These are phyloP conservation scores for Mycosphaerelloides madeirae DNA, from an alignment of 2,329 filamentous ascomycete genomes.

Conservation along the genomic window DNA sequence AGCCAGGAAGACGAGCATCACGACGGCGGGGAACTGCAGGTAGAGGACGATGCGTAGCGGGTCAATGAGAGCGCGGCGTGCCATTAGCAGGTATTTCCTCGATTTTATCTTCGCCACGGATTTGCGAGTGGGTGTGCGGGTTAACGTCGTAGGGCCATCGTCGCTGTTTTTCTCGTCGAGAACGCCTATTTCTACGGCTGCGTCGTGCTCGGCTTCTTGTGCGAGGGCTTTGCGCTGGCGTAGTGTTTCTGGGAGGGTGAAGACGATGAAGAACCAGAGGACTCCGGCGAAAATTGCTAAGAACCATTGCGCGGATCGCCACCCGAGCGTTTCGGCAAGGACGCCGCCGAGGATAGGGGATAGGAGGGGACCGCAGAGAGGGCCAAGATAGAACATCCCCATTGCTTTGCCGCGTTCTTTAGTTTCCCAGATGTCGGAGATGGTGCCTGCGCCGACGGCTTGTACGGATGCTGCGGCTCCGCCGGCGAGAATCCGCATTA, in stretches of 20 bases:
- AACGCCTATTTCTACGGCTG: conserved; percentile 19
- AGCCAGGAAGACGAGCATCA: conserved; percentile 68
- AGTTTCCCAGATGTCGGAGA: conserved; percentile 74
- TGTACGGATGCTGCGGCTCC: conserved; percentile 77
- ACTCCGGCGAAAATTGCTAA: conserved; percentile 64
- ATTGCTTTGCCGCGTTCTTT: conserved; percentile 72
- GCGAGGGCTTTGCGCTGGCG: conserved; percentile 28
- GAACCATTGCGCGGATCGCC: conserved; percentile 76
- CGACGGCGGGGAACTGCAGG: conserved; percentile 68
- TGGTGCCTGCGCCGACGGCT: conserved; percentile 76
- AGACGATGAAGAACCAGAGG: conserved; percentile 53
- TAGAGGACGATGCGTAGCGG: conserved; percentile 67
- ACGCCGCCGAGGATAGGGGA: conserved; percentile 73
- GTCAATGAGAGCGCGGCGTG: conserved; percentile 64
- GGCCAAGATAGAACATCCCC: conserved; percentile 77
- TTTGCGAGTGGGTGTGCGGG: conserved; percentile 57
- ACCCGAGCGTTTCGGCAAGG: conserved; percentile 63
- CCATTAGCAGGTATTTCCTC: conserved; percentile 47
- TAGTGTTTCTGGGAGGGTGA: conserved; percentile 63
- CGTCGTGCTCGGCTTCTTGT: conserved; percentile 20
- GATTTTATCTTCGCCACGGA: conserved; percentile 53
- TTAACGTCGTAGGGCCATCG: conserved; percentile 17
- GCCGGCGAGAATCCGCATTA: conserved; percentile 68
- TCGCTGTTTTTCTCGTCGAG: conserved; percentile 21
- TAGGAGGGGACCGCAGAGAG: conserved; percentile 67